Conservation (phyloP, 2,329 filamentous ascomycete species). For the Colletotrichum horii region DNA sequence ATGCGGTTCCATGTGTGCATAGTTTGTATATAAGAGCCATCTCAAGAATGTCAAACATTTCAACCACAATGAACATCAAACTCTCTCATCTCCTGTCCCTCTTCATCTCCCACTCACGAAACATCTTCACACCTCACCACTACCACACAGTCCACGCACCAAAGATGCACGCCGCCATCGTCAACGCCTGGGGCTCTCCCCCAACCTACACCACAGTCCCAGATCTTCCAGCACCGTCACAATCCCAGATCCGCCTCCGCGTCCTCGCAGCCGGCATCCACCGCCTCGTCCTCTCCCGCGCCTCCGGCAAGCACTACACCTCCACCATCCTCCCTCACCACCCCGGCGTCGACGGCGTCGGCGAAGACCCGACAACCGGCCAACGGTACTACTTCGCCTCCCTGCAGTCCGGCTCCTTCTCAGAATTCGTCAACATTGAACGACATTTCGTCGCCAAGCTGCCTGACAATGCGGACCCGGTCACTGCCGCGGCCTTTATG, state of each 20-base stretch:
- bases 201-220: slow-evolving; percentile 32
- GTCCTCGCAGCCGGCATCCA: slow-evolving; percentile 55
- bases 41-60: neutral
- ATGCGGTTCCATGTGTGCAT: neutral
- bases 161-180: slow-evolving; percentile 41
- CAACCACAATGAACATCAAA: neutral
- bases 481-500: slow-evolving; percentile 55
- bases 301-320: slow-evolving; percentile 60
- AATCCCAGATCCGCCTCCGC: slow-evolving; percentile 52
- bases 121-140: neutral
- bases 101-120: neutral
- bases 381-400: slow-evolving; percentile 54
- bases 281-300: slow-evolving; percentile 57
- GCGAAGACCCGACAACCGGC: slow-evolving; percentile 46
- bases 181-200: slow-evolving; percentile 41
- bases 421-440: slow-evolving; percentile 54
- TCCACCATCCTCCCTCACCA: slow-evolving; percentile 53
- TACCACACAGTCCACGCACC: neutral
- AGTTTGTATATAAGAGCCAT: neutral
- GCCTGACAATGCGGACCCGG: slow-evolving; percentile 48
- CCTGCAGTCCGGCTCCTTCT: slow-evolving; percentile 44
- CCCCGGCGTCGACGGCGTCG: slow-evolving; percentile 60
- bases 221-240: slow-evolving; percentile 35
- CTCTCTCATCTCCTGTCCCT: neutral
- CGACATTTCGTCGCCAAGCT: slow-evolving; percentile 42